Conservation (phyloP, 2,329 filamentous ascomycete genomes). For the Chaetomium sp. region DNA sequence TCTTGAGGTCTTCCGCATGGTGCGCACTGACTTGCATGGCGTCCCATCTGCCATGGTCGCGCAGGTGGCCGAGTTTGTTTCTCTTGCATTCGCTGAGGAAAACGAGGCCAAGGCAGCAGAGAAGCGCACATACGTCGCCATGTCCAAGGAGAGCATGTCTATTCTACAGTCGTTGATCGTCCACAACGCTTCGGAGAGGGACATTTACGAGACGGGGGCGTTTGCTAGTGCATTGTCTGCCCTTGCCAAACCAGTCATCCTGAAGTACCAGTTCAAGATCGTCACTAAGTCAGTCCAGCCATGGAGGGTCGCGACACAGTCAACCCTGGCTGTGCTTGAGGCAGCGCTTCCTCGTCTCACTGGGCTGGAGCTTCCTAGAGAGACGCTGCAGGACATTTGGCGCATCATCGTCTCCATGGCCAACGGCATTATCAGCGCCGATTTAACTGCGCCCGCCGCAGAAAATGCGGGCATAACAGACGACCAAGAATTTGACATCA, state of each 20-base stretch:
- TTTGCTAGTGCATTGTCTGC: constrained; percentile 66
- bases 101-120: constrained; percentile 42
- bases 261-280: constrained; percentile 79
- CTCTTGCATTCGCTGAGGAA: constrained; percentile 63
- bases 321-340: constrained; percentile 68
- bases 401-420: constrained; percentile 64
- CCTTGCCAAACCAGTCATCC: constrained; percentile 67
- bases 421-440: constrained; percentile 69
- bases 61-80: constrained; percentile 70
- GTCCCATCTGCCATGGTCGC: constrained; percentile 69
- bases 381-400: constrained; percentile 66
- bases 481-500: constrained; percentile 82
- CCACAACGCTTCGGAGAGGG: constrained; percentile 60
- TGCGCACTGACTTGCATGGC: constrained; percentile 66
- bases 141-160: constrained; percentile 80
- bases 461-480: constrained; percentile 52
- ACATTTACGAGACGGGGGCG: constrained; percentile 70
- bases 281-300: constrained; percentile 70
- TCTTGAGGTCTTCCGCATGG: constrained; percentile 65
- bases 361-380: constrained; percentile 49
- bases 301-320: constrained; percentile 79
- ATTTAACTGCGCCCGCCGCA: constrained; percentile 53
- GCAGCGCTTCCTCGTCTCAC: constrained; percentile 64
- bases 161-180: constrained; percentile 65
- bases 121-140: constrained; percentile 81